Evolutionary conservation across 176 grass and related monocot species (phyloP).

Genomic region (Phoenix roebelenii): DNA sequence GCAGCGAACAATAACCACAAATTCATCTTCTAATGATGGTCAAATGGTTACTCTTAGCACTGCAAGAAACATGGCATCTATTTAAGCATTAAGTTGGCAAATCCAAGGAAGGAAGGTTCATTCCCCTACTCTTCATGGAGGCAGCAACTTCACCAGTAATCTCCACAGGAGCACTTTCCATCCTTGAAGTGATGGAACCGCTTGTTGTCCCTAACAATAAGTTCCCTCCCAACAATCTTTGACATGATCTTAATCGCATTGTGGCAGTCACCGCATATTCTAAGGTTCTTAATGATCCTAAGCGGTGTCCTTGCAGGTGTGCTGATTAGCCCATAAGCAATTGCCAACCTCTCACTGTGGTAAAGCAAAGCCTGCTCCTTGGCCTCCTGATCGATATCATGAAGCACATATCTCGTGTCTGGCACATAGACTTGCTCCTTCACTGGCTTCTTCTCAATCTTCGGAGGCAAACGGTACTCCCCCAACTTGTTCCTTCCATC

Average conservation of each 20-base stretch:
- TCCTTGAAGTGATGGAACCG: slow-evolving; percentile 91
- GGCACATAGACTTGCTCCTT: slow-evolving; percentile 76
- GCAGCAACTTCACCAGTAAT: slow-evolving; percentile 60
- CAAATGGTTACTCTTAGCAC: too few species aligned
- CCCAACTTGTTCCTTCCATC: slow-evolving; percentile 77
- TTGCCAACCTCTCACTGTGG: slow-evolving; percentile 80
- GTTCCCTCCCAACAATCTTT: slow-evolving; percentile 76
- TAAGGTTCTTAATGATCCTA: slow-evolving; percentile 82
- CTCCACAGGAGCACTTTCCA: slow-evolving; percentile 79
- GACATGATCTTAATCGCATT: slow-evolving; percentile 95
- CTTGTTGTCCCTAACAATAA: slow-evolving; percentile 87
- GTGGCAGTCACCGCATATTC: slow-evolving; percentile 86
- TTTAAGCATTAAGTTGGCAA: too few species aligned
- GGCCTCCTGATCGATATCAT: slow-evolving; percentile 82
- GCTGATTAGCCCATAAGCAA: slow-evolving; percentile 81
- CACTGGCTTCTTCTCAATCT: slow-evolving; percentile 69
- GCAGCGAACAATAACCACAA: too few species aligned
- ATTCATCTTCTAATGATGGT: too few species aligned
- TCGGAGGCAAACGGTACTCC: slow-evolving; percentile 66
- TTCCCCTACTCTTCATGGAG: too few species aligned
- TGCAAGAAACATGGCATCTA: too few species aligned
- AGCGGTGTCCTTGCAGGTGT: slow-evolving; percentile 76
- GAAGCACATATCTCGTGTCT: slow-evolving; percentile 79
- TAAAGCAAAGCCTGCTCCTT: slow-evolving; percentile 88
- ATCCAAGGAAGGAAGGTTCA: too few species aligned